Base-by-base conservation (phyloP, 1,284 basidiomycete genomes). In the Stygiomarasmius scandens region DNA sequence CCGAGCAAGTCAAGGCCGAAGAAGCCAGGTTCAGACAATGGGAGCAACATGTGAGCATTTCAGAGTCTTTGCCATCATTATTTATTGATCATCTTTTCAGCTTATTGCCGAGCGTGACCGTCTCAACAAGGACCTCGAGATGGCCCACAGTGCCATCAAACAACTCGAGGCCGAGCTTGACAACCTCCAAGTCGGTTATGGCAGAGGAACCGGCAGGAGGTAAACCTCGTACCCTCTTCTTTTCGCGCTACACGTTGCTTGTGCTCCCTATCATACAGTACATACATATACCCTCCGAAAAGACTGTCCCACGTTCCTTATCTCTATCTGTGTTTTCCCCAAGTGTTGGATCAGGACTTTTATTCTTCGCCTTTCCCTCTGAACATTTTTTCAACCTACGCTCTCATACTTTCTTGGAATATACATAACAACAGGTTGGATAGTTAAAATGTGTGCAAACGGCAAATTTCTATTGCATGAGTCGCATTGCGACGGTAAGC, bases 1-100 rank as follows among this genome's bases (percentile, higher is more conserved):
- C 96, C 32, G 97, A 99, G 75, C 96, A 99, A 80, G 97, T 99
- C 84, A 99, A 99, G 83, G 82, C 95, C 60, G 96, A 99, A 80
- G 96, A 99, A 74, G 85, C 92, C 11, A 84, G 97, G 61, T 99
- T 99, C 86, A 87, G 97, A 71, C 95, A 98, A 70, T 99, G 97
- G 97, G 96, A 98, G 76, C 95, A 97, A 78, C 96, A 98, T 77
- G 92, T 95, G 73, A 64, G 90, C 10, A 49, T 50, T 55, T 52
- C 19, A n/a, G 4, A 8, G 11, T n/a, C n/a, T 12, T 27, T 29
- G 10, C 3, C 44, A 10, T 29, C 2, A 32, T 12, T 25, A 32
- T 14, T n/a, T 29, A 2, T 2, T 16, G 27, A 36, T 51, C 14
- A 44, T 20, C 11, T 52, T 51, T 22, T 12, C 49, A 96, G 92